Conservation (phyloP, 2,329 filamentous ascomycete species). For the Monilinia aucupariae region DNA sequence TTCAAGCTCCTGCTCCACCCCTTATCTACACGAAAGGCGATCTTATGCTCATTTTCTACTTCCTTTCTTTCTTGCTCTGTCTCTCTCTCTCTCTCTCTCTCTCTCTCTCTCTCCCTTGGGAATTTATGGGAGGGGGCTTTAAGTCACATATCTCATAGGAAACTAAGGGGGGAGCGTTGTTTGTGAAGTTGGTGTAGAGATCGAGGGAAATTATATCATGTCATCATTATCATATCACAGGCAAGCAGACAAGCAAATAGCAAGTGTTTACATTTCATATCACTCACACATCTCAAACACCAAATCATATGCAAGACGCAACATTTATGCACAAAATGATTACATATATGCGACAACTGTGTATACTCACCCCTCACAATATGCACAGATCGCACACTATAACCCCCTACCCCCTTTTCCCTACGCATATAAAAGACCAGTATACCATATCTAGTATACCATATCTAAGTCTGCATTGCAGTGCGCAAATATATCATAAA, state of each 20-base stretch:
- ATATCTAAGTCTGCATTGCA: constrained; percentile 6
- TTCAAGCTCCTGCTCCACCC: too few species aligned
- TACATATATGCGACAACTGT: neutral
- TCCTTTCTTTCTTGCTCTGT: too few species aligned
- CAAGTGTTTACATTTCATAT: neutral
- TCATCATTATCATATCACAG: neutral
- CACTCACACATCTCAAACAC: neutral
- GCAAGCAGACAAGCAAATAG: neutral
- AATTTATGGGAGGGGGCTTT: too few species aligned
- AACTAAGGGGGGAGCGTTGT: too few species aligned
- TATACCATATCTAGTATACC: neutral
- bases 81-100: too few species aligned
- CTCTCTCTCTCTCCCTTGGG: too few species aligned
- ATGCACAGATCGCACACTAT: neutral
- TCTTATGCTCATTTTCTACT: too few species aligned
- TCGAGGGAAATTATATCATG: neutral
- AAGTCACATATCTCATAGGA: too few species aligned
- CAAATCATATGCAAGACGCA: neutral
- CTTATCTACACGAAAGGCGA: too few species aligned
- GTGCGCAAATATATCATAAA: constrained; percentile 5
- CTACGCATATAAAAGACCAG: neutral
- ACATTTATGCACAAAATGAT: neutral
- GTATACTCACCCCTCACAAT: neutral
- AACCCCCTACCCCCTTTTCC: neutral
- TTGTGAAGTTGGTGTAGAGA: neutral